Base-by-base conservation (phyloP, 2,329 filamentous ascomycete species). In the Epicoccum sorghinum region DNA sequence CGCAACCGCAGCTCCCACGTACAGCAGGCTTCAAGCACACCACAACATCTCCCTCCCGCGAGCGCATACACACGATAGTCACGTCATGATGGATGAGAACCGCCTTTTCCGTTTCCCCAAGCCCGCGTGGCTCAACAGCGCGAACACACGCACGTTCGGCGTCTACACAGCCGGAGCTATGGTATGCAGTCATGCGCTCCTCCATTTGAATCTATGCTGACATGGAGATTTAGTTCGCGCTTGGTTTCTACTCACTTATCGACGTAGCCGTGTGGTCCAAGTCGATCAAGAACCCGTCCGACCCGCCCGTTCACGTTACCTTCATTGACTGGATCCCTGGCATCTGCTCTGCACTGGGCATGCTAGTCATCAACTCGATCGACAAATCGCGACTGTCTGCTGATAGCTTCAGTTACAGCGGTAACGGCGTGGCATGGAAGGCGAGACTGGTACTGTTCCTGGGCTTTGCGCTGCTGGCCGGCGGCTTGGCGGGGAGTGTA, bases 251-350 rank as follows among this genome's bases (percentile, higher is more conserved):
- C 80, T 83, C 86, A 73, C 82, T 89, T 62, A 81, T 89, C 74
- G 86, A 89, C 65, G 84, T 85, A 56, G 82, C 86, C 14, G 79
- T 84, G 53, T 88, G 81, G 76, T 88, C 85, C 46, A 84, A 83
- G 64, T 86, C 85, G 54, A 66, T 78, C 49, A 80, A 79, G 67
- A 89, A 89, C 72, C 83, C 82, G 58, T 84, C 83, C 45, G 73
- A 80, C 55, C 71, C 71, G 12, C 30, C 66, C 47, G 80, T 86
- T 18, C 85, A 89, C 74, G 81, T 89, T 68, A 88, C 83, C 72
- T 89, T 89, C 73, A 81, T 89, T 61, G 86, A 89, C 77, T 89
- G 86, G 86, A 86, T 89, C 62, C 87, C 86, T 3, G 82, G 83
- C 56, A 89, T 89, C 75, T 89, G 87, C 79, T 87, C 83, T 38